phyloP scores from a whole-genome alignment of 1,284 basidiomycete genomes.

The Rhodotorula sp. region DNA sequence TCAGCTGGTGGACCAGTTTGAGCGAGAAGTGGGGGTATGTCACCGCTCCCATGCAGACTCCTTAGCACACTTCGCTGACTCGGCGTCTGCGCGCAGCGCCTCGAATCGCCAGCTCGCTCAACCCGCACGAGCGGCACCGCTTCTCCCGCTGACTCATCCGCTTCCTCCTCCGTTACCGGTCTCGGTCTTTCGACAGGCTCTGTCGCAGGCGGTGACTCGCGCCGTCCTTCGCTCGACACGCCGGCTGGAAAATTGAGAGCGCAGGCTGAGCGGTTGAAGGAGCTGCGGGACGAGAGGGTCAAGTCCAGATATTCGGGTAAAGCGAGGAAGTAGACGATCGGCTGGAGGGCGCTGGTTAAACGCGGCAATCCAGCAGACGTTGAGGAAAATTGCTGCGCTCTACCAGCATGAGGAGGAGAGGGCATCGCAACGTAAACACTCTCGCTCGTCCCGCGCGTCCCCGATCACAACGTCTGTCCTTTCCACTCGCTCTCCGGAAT shows the following conservation, averaged over 20 bases:
- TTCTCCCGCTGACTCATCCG: neutral
- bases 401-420: no score
- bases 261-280: conserved; percentile 5
- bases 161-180: no score
- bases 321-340: neutral
- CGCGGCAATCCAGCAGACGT: neutral
- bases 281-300: neutral
- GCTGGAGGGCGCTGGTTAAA: neutral
- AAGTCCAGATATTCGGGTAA: neutral
- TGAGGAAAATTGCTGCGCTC: no score
- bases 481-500: no score
- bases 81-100: neutral
- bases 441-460: neutral
- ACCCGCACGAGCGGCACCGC: neutral
- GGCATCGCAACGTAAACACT: no score
- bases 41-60: no score
- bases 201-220: neutral
- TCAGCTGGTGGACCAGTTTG: conserved; percentile 22
- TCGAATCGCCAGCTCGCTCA: neutral
- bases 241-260: neutral
- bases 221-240: no score
- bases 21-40: conserved; percentile 21
- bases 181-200: neutral
- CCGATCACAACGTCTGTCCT: no score
- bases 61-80: neutral